A percentile compares a stretch with the other conserved stretches of the same genome.
Evolutionary conservation across 1,284 basidiomycete species (phyloP).

Genomic region (Ceratobasidium sp.): DNA sequence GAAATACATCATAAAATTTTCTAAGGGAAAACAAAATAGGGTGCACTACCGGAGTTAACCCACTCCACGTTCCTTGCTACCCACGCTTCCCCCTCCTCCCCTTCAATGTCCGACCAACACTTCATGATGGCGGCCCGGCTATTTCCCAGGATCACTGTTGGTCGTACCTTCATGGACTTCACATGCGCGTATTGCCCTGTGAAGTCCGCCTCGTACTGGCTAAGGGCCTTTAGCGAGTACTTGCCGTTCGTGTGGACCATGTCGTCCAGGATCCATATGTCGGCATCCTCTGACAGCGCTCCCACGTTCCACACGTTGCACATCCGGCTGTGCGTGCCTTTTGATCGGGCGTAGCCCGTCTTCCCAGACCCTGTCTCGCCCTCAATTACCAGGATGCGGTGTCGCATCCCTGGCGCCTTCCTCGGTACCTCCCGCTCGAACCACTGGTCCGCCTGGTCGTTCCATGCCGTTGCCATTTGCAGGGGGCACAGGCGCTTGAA

Average conservation of each 20-base stretch:
- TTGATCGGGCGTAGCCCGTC: neutral
- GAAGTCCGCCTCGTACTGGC: slow-evolving; percentile 14
- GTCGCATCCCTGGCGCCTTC: neutral
- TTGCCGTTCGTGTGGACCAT: neutral
- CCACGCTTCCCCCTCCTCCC: neutral
- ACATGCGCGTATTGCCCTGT: neutral
- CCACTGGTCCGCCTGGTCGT: neutral
- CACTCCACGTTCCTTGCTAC: neutral
- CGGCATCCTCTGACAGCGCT: neutral
- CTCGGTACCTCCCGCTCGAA: neutral
- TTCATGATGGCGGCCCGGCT: neutral
- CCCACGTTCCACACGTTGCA: slow-evolving; percentile 1
- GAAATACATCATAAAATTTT: no score
- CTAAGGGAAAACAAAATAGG: neutral
- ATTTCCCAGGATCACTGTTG: neutral
- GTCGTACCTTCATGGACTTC: neutral
- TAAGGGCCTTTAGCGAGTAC: neutral
- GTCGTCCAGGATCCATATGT: neutral
- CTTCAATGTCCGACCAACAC: neutral
- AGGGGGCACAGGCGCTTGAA: neutral
- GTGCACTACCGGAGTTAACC: neutral
- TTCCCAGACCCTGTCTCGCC: neutral
- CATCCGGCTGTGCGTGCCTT: neutral
- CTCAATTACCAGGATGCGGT: slow-evolving; percentile 3
- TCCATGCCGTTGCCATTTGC: neutral